A percentile compares a stretch with the other conserved stretches of the same genome.
phyloP scores from a whole-genome alignment of 1,139 yeast genomes.

The Suhomyces terraborum region DNA sequence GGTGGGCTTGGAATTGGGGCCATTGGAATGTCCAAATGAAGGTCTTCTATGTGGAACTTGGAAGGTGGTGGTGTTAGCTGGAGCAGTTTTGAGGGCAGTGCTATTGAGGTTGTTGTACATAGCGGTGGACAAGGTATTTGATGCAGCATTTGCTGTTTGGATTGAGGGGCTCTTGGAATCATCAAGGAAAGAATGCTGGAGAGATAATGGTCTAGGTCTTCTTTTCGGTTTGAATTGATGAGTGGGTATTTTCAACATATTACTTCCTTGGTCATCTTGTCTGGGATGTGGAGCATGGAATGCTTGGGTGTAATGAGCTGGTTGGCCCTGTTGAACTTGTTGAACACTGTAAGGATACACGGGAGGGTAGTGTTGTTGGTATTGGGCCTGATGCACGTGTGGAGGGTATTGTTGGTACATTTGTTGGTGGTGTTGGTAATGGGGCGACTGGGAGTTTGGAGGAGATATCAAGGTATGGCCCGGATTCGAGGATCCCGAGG shows the following conservation, averaged over 20 bases:
- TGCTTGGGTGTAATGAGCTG: constrained; percentile 2
- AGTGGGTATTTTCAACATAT: constrained; percentile 27
- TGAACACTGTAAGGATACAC: constrained; percentile 13
- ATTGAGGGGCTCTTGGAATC: constrained; percentile 13
- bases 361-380: constrained; percentile 13
- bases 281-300: constrained; percentile 2
- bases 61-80: constrained; percentile 21
- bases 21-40: constrained; percentile 1
- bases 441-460: constrained; percentile 24
- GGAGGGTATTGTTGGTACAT: constrained; percentile 1
- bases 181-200: constrained; percentile 35
- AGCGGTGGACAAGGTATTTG: constrained; percentile 7
- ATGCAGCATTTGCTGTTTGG: constrained; percentile 9
- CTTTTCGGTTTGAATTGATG: constrained; percentile 42
- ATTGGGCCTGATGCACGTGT: constrained; percentile 3
- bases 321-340: neutral
- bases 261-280: constrained; percentile 2
- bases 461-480: constrained; percentile 22
- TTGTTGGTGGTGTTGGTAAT: constrained; percentile 13
- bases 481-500: constrained; percentile 1
- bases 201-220: constrained; percentile 46
- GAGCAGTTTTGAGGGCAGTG: constrained; percentile 22
- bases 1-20: constrained; percentile 1
- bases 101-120: constrained; percentile 3
- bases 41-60: constrained; percentile 9